Evolutionary conservation across 108 stramenopile genomes (phyloP), one percentile per base, ranked within the genome.

Genomic region (Parietichytrium sp.): DNA sequence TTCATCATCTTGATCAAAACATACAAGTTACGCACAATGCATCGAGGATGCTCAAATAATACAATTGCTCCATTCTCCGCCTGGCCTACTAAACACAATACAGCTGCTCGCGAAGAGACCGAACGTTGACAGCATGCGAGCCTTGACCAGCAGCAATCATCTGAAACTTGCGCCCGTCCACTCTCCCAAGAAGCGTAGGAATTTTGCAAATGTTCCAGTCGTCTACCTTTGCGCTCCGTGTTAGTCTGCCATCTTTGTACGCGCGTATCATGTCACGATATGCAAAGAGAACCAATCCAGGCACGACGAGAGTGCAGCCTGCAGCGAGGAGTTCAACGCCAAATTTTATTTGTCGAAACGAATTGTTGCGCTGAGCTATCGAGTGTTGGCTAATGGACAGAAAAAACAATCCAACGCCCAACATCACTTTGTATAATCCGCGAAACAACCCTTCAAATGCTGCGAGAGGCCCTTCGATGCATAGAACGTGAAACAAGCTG

Each of bases 361-460:
- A 6, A 1, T 27, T 7, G 16, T 45, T 6, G 20, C 61, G 61
- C 10, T 45, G 61, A 0, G 29, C 61, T 33, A 45, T 45, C 45
- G 61, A 42, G 38, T 72, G 61, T 20, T 72, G 61, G 1, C 38
- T 42, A 1, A 45, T 15, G 10, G 61, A 3, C 8, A 72, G 33
- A n/a, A 72, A 45, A 10, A 72, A 15, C 13, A 72, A 25, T n/a
- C n/a, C n/a, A n/a, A n/a, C n/a, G n/a, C n/a, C n/a, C n/a, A n/a
- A n/a, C n/a, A n/a, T n/a, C n/a, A n/a, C n/a, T n/a, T n/a, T n/a
- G 20, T 72, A 72, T 6, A 72, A 27, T 0, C 61, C 61, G 36
- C 61, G 61, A 42, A 72, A 72, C 10, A 72, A 72, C 29, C 38
- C 61, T 27, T 72, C 61, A 72, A 72, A 2, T 6, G 61, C 61